These are phyloP conservation scores for Proliferodiscus dingleyae DNA, from an alignment of 2,329 filamentous ascomycete species.

Conservation along the genomic window DNA sequence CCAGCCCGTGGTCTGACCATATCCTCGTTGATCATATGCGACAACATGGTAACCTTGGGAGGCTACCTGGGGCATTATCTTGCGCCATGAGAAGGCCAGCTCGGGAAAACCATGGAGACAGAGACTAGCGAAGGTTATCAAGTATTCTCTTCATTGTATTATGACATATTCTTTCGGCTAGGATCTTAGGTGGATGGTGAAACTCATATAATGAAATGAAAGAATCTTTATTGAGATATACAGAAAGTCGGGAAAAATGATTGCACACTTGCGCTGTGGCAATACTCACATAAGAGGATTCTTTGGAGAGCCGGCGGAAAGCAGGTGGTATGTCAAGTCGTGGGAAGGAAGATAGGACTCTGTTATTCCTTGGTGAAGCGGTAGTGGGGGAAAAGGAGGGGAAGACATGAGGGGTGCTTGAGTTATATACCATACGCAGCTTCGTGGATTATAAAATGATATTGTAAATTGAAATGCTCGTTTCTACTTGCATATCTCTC, in stretches of 20 bases:
- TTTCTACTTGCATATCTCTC: no score
- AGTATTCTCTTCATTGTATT: no score
- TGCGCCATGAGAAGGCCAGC: constrained; percentile 65
- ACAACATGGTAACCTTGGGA: constrained; percentile 58
- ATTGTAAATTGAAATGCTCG: no score
- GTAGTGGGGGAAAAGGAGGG: constrained; percentile 22
- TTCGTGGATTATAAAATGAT: constrained; percentile 3
- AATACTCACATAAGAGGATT: no score
- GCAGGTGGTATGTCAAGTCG: constrained; percentile 56
- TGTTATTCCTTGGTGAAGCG: constrained; percentile 50
- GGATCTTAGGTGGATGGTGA: no score
- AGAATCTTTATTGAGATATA: no score
- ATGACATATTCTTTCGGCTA: no score
- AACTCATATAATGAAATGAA: no score
- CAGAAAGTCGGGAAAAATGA: no score
- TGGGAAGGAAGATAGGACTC: constrained; percentile 54
- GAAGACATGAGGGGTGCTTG: not conserved
- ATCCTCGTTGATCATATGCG: constrained; percentile 63
- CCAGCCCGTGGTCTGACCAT: constrained; percentile 61
- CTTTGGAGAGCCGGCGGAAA: constrained; percentile 45
- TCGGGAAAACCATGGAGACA: constrained; percentile 65
- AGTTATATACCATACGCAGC: not conserved
- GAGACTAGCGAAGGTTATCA: no score
- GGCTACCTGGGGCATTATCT: constrained; percentile 55
- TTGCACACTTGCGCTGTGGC: no score